phyloP scores from a whole-genome alignment of 2,329 filamentous ascomycete species.

The Scytalidium lignicola region DNA sequence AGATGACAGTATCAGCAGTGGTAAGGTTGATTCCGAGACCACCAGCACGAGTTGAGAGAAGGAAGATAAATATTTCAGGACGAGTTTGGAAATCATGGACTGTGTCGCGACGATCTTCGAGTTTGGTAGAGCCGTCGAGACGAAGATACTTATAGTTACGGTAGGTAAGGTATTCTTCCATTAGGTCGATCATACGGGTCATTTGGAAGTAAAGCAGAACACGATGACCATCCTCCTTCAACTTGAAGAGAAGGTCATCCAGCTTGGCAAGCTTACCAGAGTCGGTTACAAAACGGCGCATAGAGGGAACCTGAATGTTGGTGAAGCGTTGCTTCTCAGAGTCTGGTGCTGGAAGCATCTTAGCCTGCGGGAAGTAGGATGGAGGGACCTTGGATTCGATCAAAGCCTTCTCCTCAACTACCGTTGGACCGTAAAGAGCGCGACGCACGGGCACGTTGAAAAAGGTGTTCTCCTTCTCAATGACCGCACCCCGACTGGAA shows the following conservation, averaged over 20 bases:
- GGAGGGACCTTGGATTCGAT: constrained; percentile 68
- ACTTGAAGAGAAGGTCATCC: constrained; percentile 77
- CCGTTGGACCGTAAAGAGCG: constrained; percentile 62
- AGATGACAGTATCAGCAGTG: constrained; percentile 95
- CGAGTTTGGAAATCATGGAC: constrained; percentile 94
- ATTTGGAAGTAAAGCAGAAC: constrained; percentile 99
- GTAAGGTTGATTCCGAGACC: constrained; percentile 98
- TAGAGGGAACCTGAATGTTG: constrained; percentile 88
- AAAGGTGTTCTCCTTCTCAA: constrained; percentile 66
- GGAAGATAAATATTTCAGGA: constrained; percentile 93
- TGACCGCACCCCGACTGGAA: constrained; percentile 56
- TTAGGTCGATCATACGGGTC: constrained; percentile 99
- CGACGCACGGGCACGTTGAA: constrained; percentile 77
- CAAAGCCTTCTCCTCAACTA: constrained; percentile 66
- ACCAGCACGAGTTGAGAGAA: constrained; percentile 92
- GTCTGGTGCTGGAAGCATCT: constrained; percentile 71
- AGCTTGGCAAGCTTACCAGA: constrained; percentile 93
- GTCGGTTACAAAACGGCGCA: constrained; percentile 96
- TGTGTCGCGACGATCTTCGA: constrained; percentile 94
- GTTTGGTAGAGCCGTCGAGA: constrained; percentile 91
- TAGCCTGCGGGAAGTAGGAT: constrained; percentile 54
- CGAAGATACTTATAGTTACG: constrained; percentile 99
- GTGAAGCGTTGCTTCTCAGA: constrained; percentile 82
- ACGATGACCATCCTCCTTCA: constrained; percentile 89
- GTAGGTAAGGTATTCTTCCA: constrained; percentile 98